Base-by-base conservation (phyloP, 257 asterid species). In the Schizonepeta tenuifolia region DNA sequence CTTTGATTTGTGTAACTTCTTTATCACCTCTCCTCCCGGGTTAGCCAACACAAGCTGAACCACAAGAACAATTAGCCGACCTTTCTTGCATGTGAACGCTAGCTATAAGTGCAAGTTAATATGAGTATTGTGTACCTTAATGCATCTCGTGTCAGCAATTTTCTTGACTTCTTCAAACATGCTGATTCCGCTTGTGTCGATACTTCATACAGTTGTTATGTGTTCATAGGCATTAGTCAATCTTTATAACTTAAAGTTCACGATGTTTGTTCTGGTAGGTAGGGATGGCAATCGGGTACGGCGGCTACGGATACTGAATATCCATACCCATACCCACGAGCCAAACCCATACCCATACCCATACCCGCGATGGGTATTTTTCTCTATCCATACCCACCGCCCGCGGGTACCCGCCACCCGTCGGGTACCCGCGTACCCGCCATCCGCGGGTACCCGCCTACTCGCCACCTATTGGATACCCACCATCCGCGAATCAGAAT, bases 11-110 rank as follows among this genome's bases (percentile, higher is more conserved):
- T 81, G 86, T 18, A 87, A 64, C 82, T 90, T 90, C 89, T 87
- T 90, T 92, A 90, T 84, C 62, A 90, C 84, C 72, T 90, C 96
- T 36, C 89, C 86, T 70, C 96, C 92, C 2, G 96, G 96, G 56
- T 90, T 87, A 63, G 87, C 90, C 54, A 90, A 73, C 46, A 82
- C 83, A 46, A 90, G 87, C 94, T 88, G 85, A 22, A 69, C 14
- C n/a, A 66, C 50, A n/a, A 64, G 47, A 44, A 65, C 21, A 21
- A 5, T 72, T 72, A 77, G 63, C 60, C 3, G 2, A 11, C 66
- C 69, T 24, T 58, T 41, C 38, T 15, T 17, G 58, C 74, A 50
- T 53, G 26, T 21, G 31, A 62, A 36, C 64, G 20, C 33, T 40
- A 26, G 33, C 53, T 60, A 61, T 40, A 49, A 43, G 46, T 24